These are phyloP conservation scores for Lyophyllum shimeji DNA, from an alignment of 768 basidiomycete species.

Conservation along the genomic window DNA sequence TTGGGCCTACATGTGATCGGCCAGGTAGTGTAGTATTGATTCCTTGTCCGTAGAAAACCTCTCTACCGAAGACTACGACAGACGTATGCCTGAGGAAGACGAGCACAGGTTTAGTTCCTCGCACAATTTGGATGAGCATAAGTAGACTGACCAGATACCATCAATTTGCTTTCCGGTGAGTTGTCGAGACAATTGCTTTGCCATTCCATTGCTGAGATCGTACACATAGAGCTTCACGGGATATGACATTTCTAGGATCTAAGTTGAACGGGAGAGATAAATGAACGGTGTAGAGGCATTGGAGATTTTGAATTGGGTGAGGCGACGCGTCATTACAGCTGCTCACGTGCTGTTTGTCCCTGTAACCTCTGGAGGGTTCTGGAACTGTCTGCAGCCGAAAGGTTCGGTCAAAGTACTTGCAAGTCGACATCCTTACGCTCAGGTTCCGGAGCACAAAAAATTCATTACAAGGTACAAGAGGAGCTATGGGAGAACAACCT, in stretches of 20 bases:
- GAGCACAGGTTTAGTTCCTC: conserved; percentile 5
- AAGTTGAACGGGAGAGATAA: not conserved
- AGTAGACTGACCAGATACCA: conserved; percentile 74
- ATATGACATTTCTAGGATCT: conserved; percentile 25
- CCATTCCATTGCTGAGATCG: conserved; percentile 88
- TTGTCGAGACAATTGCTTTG: conserved; percentile 72
- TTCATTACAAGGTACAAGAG: no score
- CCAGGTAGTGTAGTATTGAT: conserved; percentile 74
- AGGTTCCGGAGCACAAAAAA: no score
- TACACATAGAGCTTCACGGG: conserved; percentile 87
- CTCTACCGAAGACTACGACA: conserved; percentile 82
- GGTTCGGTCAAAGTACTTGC: no score
- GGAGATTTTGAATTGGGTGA: not conserved
- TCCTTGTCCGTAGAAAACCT: conserved; percentile 90
- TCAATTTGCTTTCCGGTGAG: conserved; percentile 89
- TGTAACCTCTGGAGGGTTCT: no score
- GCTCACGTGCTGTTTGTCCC: no score
- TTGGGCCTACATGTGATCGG: conserved; percentile 70
- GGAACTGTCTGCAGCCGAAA: no score
- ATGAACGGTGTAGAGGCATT: not conserved
- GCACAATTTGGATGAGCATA: not conserved
- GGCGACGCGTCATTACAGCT: not conserved
- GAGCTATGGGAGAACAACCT: not conserved
- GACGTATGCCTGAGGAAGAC: conserved; percentile 81
- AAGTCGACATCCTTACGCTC: no score